These are phyloP conservation scores for Anisodus acutangulus DNA, from an alignment of 257 asterid genomes.

Conservation along the genomic window DNA sequence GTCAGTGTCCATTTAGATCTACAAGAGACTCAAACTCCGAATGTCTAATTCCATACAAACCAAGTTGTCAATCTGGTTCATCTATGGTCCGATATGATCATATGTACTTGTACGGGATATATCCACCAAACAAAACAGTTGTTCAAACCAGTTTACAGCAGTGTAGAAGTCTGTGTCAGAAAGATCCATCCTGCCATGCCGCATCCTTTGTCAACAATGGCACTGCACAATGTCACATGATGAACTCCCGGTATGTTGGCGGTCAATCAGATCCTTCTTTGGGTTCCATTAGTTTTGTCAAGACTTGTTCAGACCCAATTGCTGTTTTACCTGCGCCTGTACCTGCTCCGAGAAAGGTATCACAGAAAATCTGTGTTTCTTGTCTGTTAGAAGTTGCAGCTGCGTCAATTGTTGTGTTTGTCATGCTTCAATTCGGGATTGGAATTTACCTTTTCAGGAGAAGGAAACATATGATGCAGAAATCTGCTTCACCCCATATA, in stretches of 20 bases:
- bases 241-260: conserved; percentile 44
- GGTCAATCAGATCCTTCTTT: conserved; percentile 48
- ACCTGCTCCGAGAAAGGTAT: conserved; percentile 1
- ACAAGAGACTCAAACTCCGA: conserved; percentile 36
- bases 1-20: conserved; percentile 44
- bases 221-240: conserved; percentile 40
- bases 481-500: conserved; percentile 32
- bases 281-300: conserved; percentile 39
- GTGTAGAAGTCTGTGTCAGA: conserved; percentile 42
- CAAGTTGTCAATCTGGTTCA: conserved; percentile 43
- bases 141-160: conserved; percentile 35
- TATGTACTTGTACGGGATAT: conserved; percentile 45
- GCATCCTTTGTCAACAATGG: conserved; percentile 48
- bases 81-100: conserved; percentile 40
- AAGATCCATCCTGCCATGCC: conserved; percentile 48
- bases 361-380: conserved; percentile 36
- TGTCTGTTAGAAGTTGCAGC: conserved; percentile 42
- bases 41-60: conserved; percentile 47
- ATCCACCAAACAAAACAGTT: conserved; percentile 44
- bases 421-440: conserved; percentile 40
- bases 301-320: conserved; percentile 49
- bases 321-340: conserved; percentile 38
- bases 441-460: conserved; percentile 39
- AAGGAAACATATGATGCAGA: conserved; percentile 28
- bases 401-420: conserved; percentile 34